phyloP scores from a whole-genome alignment of 306 rosid genomes.

The Quillaja saponaria region DNA sequence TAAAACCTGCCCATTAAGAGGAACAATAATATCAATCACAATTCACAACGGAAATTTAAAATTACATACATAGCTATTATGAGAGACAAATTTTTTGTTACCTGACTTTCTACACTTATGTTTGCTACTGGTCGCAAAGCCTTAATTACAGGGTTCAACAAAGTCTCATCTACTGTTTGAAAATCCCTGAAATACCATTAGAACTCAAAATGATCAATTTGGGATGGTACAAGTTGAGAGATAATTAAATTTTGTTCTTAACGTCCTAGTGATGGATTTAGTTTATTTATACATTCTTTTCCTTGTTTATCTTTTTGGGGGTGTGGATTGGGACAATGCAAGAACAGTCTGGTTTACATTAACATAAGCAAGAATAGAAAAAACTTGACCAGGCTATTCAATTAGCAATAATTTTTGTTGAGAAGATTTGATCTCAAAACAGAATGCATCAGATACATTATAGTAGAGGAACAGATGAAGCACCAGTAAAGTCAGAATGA shows the following conservation, averaged over 20 bases:
- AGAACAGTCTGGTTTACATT: neutral
- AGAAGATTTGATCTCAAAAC: neutral
- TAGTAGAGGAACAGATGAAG: neutral
- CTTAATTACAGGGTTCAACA: slow-evolving; percentile 71
- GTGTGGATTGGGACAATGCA: neutral
- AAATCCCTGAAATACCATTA: slow-evolving; percentile 66
- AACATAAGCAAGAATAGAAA: slow-evolving; percentile 6
- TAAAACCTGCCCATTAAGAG: slow-evolving; percentile 60
- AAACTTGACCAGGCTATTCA: slow-evolving; percentile 1
- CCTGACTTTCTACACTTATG: slow-evolving; percentile 93
- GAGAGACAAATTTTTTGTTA: neutral
- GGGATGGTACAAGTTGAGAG: slow-evolving; percentile 1
- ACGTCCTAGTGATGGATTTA: neutral
- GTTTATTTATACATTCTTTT: no score
- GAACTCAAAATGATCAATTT: slow-evolving; percentile 1
- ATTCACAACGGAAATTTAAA: slow-evolving; percentile 11
- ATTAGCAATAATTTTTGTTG: neutral
- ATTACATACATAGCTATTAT: slow-evolving; percentile 19
- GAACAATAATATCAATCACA: slow-evolving; percentile 21
- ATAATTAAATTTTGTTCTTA: slow-evolving; percentile 23
- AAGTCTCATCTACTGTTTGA: slow-evolving; percentile 50
- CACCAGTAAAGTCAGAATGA: neutral
- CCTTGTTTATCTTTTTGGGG: no score
- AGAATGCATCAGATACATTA: neutral
- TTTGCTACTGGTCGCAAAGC: slow-evolving; percentile 74